Evolutionary conservation across 495 filamentous ascomycete genomes (phyloP).

Genomic region (Penicillium angulare): DNA sequence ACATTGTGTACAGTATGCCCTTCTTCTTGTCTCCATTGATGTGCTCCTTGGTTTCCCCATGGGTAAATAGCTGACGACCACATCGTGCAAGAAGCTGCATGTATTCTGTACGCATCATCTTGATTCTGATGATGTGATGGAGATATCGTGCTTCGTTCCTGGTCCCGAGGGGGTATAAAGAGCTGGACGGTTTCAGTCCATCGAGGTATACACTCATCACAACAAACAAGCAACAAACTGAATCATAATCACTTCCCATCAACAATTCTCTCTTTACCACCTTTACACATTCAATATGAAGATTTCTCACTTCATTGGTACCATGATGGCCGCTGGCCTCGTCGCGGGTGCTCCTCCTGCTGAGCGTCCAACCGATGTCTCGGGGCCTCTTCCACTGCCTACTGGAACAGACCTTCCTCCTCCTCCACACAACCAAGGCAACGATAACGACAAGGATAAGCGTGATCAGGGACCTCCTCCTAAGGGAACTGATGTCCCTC

Average conservation of each 20-base stretch:
- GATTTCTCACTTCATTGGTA: conserved; percentile 11
- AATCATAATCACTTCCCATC: neutral
- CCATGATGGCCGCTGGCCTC: conserved; percentile 18
- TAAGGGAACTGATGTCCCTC: no score
- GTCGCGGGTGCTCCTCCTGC: conserved; percentile 18
- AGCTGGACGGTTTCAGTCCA: neutral
- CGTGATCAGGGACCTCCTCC: neutral
- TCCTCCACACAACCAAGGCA: neutral
- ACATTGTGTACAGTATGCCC: neutral
- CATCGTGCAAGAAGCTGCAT: neutral
- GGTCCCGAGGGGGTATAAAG: neutral
- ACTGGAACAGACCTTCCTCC: neutral
- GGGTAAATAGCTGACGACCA: neutral
- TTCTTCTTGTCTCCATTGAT: neutral
- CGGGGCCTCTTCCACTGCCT: neutral
- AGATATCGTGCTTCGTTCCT: neutral
- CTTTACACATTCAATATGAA: conserved; percentile 11
- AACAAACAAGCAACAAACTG: neutral
- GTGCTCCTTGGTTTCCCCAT: neutral
- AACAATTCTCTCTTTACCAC: neutral
- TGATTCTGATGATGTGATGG: neutral
- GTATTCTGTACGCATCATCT: neutral
- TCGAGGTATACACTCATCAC: neutral
- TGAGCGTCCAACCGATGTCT: conserved; percentile 9
- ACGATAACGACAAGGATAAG: conserved; percentile 11